Base-by-base conservation (phyloP, 176 grass and related monocot species). In the Echinochloa phyllopogon region DNA sequence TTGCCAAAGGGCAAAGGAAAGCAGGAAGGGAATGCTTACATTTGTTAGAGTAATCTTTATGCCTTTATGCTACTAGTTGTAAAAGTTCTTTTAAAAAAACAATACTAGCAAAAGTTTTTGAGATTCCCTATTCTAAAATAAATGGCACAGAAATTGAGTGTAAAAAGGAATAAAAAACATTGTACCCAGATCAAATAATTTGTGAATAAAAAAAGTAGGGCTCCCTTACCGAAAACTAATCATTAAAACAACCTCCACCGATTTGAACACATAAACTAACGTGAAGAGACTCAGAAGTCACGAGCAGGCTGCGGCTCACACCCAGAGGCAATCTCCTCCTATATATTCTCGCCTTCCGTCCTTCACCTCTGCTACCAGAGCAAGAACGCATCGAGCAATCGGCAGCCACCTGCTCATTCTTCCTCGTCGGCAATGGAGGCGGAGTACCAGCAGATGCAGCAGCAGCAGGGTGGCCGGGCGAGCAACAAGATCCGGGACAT, bases 401-500 rank as follows among this genome's bases (percentile, higher is more conserved):
- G 1, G 12, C 24, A 45, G 43, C 44, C 47, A 72, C 43, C 69
- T n/a, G 27, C 61, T 43, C 41, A 8, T 29, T 11, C 25, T 57
- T 57, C 21, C 44, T 2, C 47, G 25, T 13, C 77, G 50, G 64
- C 67, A 62, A 61, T 79, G 40, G 74, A 85, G 17, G 29, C 29
- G 29, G 72, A 85, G 9, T 36, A 62, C 23, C 71, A 77, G 17
- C 74, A 74, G 72, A 8, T 21, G 65, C 84, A 89, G 69, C 75
- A 87, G 29, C 78, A 76, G 52, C 64, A 70, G 48, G 49, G 79
- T 29, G 72, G 74, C 21, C 74, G 82, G n/a, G 57, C 53, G 82
- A 94, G 94, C 89, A 96, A 91, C 90, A 97, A 94, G 92, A 97
- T 87, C 84, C 25, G 71, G 43, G 94, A 97, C 84, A 85, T 90